A percentile compares a stretch with the other conserved stretches of the same genome.
Evolutionary conservation across 108 stramenopile species (phyloP).

Genomic region (Cyclotella atomus): DNA sequence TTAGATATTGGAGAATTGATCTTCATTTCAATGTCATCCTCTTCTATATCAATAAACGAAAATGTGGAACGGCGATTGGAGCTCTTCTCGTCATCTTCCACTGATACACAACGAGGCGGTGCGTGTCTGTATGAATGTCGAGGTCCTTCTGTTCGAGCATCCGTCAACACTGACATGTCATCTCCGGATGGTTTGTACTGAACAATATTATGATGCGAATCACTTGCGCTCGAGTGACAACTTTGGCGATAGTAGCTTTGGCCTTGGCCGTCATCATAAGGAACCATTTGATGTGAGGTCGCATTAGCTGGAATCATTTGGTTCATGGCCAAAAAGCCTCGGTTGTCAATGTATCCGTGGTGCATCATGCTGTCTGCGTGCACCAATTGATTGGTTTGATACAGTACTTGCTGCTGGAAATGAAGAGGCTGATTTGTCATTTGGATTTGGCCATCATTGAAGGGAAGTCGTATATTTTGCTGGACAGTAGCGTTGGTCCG

Average conservation of each 20-base stretch:
- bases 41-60: conserved; percentile 1
- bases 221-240: background rate
- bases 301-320: conserved; percentile 1
- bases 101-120: conserved; percentile 5
- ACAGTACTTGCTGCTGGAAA: background rate
- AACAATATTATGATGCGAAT: background rate
- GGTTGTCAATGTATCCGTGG: background rate
- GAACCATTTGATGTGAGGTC: background rate
- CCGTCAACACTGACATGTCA: conserved; percentile 13
- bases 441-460: conserved; percentile 3
- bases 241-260: background rate
- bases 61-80: background rate
- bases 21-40: background rate
- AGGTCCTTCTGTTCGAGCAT: conserved; percentile 1
- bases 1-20: background rate
- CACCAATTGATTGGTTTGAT: background rate
- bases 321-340: background rate
- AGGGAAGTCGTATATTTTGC: background rate
- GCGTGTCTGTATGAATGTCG: background rate
- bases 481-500: background rate
- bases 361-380: background rate
- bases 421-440: background rate
- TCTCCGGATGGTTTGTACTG: background rate
- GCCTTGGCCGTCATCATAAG: background rate
- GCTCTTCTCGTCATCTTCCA: conserved; percentile 8